Evolutionary conservation across 805 yeast genomes (phyloP).

Genomic region (Candida caryicola): DNA sequence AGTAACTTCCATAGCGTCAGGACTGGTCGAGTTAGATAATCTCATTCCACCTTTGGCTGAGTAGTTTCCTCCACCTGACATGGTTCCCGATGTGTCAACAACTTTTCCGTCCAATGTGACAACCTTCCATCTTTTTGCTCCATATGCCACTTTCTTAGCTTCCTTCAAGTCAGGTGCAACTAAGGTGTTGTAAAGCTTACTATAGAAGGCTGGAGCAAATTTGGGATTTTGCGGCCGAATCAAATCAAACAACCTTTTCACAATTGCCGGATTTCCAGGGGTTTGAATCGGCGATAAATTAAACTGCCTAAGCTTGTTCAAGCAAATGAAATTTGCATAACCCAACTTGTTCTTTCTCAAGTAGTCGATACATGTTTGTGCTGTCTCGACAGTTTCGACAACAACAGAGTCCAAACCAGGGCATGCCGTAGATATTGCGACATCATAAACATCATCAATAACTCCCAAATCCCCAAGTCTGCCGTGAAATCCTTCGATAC

Average conservation of each 20-base stretch:
- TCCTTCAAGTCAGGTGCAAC: conserved; percentile 76
- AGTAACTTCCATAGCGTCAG: conserved; percentile 36
- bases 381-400: conserved; percentile 70
- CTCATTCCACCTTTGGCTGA: conserved; percentile 77
- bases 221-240: conserved; percentile 62
- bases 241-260: conserved; percentile 82
- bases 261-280: conserved; percentile 60
- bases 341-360: conserved; percentile 82
- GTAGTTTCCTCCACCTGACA: conserved; percentile 91
- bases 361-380: conserved; percentile 67
- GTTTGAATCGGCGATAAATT: conserved; percentile 58
- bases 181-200: conserved; percentile 80
- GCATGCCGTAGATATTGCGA: conserved; percentile 93
- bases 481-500: conserved; percentile 84
- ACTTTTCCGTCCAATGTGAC: conserved; percentile 91
- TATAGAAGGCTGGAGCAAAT: conserved; percentile 85
- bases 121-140: conserved; percentile 75
- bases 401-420: conserved; percentile 90
- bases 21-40: conserved; percentile 35
- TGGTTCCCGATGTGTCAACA: conserved; percentile 90
- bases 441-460: conserved; percentile 84
- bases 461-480: conserved; percentile 90
- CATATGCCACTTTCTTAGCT: conserved; percentile 88
- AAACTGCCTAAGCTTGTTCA: conserved; percentile 68
- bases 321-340: conserved; percentile 80